phyloP scores from a whole-genome alignment of 1,284 basidiomycete species.

The Cutaneotrichosporon spelunceum region DNA sequence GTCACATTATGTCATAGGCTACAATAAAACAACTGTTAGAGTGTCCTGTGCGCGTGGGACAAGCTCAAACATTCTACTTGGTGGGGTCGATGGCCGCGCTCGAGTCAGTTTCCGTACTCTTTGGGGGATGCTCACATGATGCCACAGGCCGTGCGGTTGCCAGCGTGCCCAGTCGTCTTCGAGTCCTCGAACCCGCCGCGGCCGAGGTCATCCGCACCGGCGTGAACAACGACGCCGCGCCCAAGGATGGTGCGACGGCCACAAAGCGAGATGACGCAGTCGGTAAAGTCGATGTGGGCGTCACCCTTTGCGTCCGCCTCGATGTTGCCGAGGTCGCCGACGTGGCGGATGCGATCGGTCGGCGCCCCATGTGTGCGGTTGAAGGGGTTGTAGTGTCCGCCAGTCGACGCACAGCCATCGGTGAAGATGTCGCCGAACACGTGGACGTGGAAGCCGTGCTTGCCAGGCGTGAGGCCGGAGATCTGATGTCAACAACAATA shows the following conservation, averaged over 20 bases:
- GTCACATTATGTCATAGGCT: background rate
- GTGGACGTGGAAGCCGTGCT: slow-evolving; percentile 25
- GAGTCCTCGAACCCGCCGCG: slow-evolving; percentile 16
- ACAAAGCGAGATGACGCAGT: slow-evolving; percentile 12
- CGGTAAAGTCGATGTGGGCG: slow-evolving; percentile 12
- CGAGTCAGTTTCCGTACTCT: too few species aligned
- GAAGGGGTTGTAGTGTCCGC: slow-evolving; percentile 22
- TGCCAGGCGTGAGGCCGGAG: slow-evolving; percentile 9
- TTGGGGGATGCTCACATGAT: slow-evolving; percentile 11
- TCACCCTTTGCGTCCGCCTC: slow-evolving; percentile 10
- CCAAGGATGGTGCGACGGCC: slow-evolving; percentile 15
- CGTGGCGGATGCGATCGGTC: slow-evolving; percentile 15
- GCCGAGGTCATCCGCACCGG: slow-evolving; percentile 21
- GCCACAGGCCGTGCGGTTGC: slow-evolving; percentile 20
- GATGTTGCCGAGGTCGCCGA: slow-evolving; percentile 26
- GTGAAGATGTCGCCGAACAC: slow-evolving; percentile 15
- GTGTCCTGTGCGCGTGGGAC: too few species aligned
- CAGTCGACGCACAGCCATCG: slow-evolving; percentile 13
- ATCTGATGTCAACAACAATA: slow-evolving; percentile 15
- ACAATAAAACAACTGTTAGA: background rate
- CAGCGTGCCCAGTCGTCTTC: slow-evolving; percentile 22
- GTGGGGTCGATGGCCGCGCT: background rate
- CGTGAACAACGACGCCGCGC: slow-evolving; percentile 21
- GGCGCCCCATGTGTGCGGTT: slow-evolving; percentile 20
- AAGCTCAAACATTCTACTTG: too few species aligned